Evolutionary conservation across 1,284 basidiomycete genomes (phyloP).

Genomic region (Ceratobasidium sp.): DNA sequence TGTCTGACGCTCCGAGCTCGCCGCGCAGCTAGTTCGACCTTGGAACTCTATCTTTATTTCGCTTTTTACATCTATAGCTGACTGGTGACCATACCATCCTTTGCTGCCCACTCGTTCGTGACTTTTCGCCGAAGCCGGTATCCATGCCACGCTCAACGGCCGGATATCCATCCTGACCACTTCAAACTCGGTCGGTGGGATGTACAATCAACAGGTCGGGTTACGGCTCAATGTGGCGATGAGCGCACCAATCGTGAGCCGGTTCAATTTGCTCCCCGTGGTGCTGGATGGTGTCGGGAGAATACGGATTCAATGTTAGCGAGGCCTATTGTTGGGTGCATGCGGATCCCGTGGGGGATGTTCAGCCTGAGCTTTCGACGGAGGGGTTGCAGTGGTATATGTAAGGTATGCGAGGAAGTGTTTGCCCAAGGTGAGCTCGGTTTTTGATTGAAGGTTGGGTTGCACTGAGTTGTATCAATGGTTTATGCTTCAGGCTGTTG

Average conservation of each 20-base stretch:
- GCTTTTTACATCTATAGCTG: background rate
- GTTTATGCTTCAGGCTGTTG: conserved; percentile 93
- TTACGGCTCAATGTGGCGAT: conserved; percentile 97
- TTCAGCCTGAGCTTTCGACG: conserved; percentile 96
- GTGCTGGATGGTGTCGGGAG: conserved; percentile 97
- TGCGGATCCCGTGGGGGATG: conserved; percentile 93
- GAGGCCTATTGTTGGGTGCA: conserved; percentile 98
- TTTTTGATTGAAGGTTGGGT: conserved; percentile 19
- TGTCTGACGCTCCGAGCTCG: too few species aligned
- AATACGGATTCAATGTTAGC: conserved; percentile 94
- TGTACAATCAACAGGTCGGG: conserved; percentile 96
- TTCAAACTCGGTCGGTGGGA: conserved; percentile 95
- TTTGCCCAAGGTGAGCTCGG: conserved; percentile 84
- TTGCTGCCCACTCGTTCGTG: background rate
- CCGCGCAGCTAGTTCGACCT: background rate
- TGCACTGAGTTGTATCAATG: conserved; percentile 55
- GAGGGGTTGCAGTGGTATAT: conserved; percentile 93
- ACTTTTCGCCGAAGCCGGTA: conserved; percentile 93
- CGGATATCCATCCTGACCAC: conserved; percentile 98
- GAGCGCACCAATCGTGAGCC: conserved; percentile 99
- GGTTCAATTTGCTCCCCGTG: conserved; percentile 99
- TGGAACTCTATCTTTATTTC: background rate
- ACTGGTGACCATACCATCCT: conserved; percentile 7
- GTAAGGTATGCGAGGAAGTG: conserved; percentile 97
- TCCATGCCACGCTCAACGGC: conserved; percentile 98